Evolutionary conservation across 441 rosid genomes (phyloP), one percentile per base, ranked within the genome.

Genomic region (Gossypium gossypioides): DNA sequence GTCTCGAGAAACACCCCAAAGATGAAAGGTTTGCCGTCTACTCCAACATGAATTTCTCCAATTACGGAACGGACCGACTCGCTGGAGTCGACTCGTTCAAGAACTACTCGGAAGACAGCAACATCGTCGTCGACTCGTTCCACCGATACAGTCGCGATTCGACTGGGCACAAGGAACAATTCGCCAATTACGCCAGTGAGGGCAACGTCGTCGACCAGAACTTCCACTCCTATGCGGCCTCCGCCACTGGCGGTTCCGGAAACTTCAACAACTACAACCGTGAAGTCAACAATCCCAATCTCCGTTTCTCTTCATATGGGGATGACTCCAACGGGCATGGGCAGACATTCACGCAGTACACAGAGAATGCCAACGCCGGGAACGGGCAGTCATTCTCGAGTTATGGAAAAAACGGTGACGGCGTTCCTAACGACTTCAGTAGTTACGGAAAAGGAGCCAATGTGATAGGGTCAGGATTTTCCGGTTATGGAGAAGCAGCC

Each of bases 351-450:
- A 60, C 82, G 3, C 40, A 66, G 9, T 95, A 95, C 75, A 74
- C 89, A 0, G 79, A 73, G 16, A 54, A 83, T 0, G 73, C 96
- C 15, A 95, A 95, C 74, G 63, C 95, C 62, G 99, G 98, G 0
- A 19, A 19, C 25, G 86, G 78, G 29, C 87, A 89, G 63, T 55
- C 77, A 0, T 95, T 95, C 56, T 44, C 84, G 0, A 85, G 86
- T 51, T 95, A 92, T 68, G 92, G 96, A 22, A 91, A 83, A 81
- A 82, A 86, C 76, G 95, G 89, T 2, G 87, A 85, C 68, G 90
- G 91, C 15, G 55, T 60, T 2, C 86, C 91, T 0, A 84, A 82
- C 62, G 88, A 75, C 3, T 95, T 95, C 75, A 62, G 74, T 0
- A 72, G 85, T 0, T 95, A 95, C 63, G 96, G 89, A 10, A 80